Evolutionary conservation across 2,329 filamentous ascomycete genomes (phyloP), one percentile per base, ranked within the genome.

Genomic region (Seiridium unicorne): DNA sequence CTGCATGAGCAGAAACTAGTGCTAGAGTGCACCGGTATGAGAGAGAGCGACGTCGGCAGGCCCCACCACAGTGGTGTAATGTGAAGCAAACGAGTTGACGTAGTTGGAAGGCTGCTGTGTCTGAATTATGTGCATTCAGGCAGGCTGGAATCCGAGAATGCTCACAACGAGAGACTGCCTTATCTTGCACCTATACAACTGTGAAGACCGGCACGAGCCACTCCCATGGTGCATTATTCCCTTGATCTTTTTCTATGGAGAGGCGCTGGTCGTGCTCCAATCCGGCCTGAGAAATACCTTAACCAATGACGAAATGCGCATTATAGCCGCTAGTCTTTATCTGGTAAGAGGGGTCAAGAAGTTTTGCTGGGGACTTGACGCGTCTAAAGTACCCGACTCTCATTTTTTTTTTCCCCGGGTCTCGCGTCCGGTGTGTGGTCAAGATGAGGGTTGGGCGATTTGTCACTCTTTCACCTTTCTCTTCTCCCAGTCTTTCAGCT

Each of bases 331-430:
- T 68, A 68, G 64, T 44, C 70, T 51, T 35, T 36, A 69, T 66
- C 8, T 1, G 58, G 71, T 69, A 73, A 64, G 73, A 73, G 71
- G 71, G 73, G 72, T 64, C 68, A 55, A 58, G 34, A 60, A 61
- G 61, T 60, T 65, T 66, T 68, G 57, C 48, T 44, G 47, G 44
- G 46, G 46, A 40, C 46, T 32, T n/a, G 54, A 42, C 55, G 46
- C 55, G 54, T 35, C 31, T 44, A 46, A 57, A 8, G 55, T 51
- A 54, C 55, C 36, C 42, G n/a, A 36, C 32, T 60, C 18, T 26
- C 18, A 26, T 54, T 51, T 59, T 54, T 54, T 42, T 32, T 49
- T 51, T 55, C 32, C 5, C 49, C 34, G 5, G 38, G 26, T 42
- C 32, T 32, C 44, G 44, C 32, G 13, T 44, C 31, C 10, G 9